A percentile compares a stretch with the other conserved stretches of the same genome.
phyloP scores from a whole-genome alignment of 192 early-diverging fungal genomes.

The Lobosporangium transversale region DNA sequence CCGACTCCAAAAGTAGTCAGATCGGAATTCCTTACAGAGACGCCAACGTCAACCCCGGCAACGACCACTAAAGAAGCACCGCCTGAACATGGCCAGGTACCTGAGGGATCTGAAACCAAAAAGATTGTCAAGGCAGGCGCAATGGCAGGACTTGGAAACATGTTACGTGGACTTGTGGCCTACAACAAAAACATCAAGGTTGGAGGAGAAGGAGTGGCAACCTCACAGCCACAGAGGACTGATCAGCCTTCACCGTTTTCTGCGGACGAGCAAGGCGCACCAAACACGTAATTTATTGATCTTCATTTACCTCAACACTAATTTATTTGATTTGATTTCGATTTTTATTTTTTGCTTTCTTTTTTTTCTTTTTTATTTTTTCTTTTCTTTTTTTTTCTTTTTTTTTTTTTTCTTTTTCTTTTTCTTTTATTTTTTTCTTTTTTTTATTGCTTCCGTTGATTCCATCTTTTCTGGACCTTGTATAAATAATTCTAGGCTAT shows the following conservation, averaged over 20 bases:
- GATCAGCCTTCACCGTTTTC: too few relatives aligned
- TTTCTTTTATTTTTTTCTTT: too few relatives aligned
- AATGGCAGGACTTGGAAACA: constrained; percentile 36
- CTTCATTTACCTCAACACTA: neutral
- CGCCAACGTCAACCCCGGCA: neutral
- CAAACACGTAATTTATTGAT: too few relatives aligned
- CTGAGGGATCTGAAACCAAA: constrained; percentile 11
- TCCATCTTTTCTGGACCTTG: too few relatives aligned
- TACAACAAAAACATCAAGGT: constrained; percentile 48
- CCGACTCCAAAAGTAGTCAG: constrained; percentile 23
- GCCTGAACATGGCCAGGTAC: neutral
- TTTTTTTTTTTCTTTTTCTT: too few relatives aligned
- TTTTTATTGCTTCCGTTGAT: too few relatives aligned
- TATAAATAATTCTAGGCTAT: too few relatives aligned
- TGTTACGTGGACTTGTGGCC: constrained; percentile 42
- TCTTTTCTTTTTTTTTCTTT: neutral
- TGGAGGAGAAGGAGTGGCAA: constrained; percentile 24
- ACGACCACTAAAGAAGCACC: too few relatives aligned
- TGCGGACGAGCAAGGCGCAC: too few relatives aligned
- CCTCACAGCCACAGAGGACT: too few relatives aligned
- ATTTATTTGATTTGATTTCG: neutral
- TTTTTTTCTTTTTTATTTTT: constrained; percentile 9
- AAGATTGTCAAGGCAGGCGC: constrained; percentile 31
- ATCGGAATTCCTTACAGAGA: constrained; percentile 8
- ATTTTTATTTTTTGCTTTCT: neutral